Conservation (phyloP, 129 eudicot species). For the Tanacetum coccineum region DNA sequence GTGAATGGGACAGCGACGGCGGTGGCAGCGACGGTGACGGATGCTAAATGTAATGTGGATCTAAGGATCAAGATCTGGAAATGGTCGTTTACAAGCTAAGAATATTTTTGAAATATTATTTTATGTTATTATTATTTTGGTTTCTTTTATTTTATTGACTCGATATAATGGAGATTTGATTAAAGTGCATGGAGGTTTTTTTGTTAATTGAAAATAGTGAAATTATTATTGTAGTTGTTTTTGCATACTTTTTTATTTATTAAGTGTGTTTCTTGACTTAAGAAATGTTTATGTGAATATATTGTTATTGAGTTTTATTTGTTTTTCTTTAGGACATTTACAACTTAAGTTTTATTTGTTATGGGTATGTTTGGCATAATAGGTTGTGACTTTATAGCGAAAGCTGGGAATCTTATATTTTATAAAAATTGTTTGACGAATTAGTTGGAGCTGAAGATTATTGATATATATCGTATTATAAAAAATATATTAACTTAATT, state of each 20-base stretch:
- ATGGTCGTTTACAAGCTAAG: conserved; percentile 58
- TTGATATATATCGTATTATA: too few species aligned
- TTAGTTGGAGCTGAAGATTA: too few species aligned
- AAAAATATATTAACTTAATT: too few species aligned
- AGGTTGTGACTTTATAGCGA: too few species aligned
- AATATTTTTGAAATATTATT: background rate
- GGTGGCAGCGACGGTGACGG: conserved; percentile 42
- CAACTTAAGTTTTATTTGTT: too few species aligned
- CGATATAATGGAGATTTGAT: conserved; percentile 12
- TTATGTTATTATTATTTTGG: background rate
- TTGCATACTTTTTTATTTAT: background rate
- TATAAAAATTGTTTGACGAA: too few species aligned
- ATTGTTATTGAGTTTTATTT: background rate
- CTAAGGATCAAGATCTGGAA: conserved; percentile 89
- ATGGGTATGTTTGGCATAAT: too few species aligned
- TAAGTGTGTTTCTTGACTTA: conserved; percentile 19
- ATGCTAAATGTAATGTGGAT: conserved; percentile 83
- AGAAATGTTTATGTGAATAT: conserved; percentile 22
- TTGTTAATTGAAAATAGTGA: conserved; percentile 19
- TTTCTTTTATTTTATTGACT: background rate
- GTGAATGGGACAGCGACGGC: conserved; percentile 24
- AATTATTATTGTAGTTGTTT: conserved; percentile 20
- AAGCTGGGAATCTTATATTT: too few species aligned
- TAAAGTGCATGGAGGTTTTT: conserved; percentile 12
- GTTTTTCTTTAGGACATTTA: background rate